These are phyloP conservation scores for Alternaria arbusti DNA, from an alignment of 2,329 filamentous ascomycete genomes.

Conservation along the genomic window DNA sequence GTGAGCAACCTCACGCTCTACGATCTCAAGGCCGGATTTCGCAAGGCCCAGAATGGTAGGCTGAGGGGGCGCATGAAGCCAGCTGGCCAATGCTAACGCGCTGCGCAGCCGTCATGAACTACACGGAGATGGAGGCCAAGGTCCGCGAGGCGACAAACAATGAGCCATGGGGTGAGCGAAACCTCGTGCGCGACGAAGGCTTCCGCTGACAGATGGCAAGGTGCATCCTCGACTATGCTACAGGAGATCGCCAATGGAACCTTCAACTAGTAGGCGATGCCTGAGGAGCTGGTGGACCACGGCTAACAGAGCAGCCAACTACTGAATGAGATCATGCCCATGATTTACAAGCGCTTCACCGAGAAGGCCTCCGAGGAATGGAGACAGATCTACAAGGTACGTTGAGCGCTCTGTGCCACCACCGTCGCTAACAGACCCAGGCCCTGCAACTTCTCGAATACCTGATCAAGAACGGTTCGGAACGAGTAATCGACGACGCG, in stretches of 20 bases:
- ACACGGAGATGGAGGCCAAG: conserved; percentile 74
- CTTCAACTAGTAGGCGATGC: conserved; percentile 84
- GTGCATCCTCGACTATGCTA: conserved; percentile 85
- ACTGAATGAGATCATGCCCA: conserved; percentile 99
- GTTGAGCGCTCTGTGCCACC: background rate
- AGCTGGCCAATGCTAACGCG: conserved; percentile 36
- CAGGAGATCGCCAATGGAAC: conserved; percentile 98
- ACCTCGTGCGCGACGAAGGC: conserved; percentile 56
- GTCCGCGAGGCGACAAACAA: conserved; percentile 99
- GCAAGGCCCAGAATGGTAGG: conserved; percentile 96
- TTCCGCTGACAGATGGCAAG: conserved; percentile 29
- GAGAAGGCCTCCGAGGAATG: conserved; percentile 98
- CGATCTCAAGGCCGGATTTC: conserved; percentile 91
- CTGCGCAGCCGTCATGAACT: conserved; percentile 88
- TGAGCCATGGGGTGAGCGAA: conserved; percentile 85
- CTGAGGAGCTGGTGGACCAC: background rate
- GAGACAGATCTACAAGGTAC: conserved; percentile 97
- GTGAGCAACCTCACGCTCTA: conserved; percentile 93
- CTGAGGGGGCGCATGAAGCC: conserved; percentile 6
- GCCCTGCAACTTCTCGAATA: conserved; percentile 93
- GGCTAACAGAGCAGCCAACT: conserved; percentile 71
- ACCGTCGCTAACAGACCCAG: conserved; percentile 47
- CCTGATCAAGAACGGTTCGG: conserved; percentile 96
- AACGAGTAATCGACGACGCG: conserved; percentile 96
- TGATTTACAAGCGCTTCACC: conserved; percentile 99